These are phyloP conservation scores for Immersiella caudata DNA, from an alignment of 495 filamentous ascomycete species.

Conservation along the genomic window DNA sequence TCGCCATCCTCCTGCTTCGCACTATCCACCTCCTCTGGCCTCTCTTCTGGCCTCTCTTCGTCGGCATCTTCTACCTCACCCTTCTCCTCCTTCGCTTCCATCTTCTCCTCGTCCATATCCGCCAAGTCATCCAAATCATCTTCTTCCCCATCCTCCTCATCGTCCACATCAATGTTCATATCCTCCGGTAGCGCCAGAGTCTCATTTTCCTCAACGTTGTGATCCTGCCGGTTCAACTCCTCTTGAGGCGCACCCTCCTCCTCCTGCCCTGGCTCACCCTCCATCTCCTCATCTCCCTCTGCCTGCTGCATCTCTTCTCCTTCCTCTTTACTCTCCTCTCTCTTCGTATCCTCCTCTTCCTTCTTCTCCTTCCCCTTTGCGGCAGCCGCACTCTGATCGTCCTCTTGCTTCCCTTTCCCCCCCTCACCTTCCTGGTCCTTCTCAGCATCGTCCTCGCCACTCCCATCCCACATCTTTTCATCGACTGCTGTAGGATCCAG, in stretches of 20 bases:
- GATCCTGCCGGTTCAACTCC: slow-evolving; percentile 64
- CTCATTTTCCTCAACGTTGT: slow-evolving; percentile 65
- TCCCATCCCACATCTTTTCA: slow-evolving; percentile 97
- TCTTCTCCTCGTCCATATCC: slow-evolving; percentile 50
- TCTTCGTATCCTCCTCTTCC: slow-evolving; percentile 60
- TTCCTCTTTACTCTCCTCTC: slow-evolving; percentile 55
- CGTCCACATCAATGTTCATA: slow-evolving; percentile 66
- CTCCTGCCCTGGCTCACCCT: slow-evolving; percentile 68
- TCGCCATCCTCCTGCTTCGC: slow-evolving; percentile 31
- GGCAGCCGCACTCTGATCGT: slow-evolving; percentile 64
- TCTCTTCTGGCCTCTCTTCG: slow-evolving; percentile 30
- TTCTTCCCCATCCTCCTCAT: slow-evolving; percentile 48
- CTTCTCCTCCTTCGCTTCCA: slow-evolving; percentile 36
- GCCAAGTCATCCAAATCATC: slow-evolving; percentile 61
- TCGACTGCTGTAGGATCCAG: slow-evolving; percentile 86
- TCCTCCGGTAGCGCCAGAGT: slow-evolving; percentile 68
- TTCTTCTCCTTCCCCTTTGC: slow-evolving; percentile 65
- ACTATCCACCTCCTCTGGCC: slow-evolving; percentile 38
- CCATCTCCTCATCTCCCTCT: slow-evolving; percentile 62
- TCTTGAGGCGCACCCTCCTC: slow-evolving; percentile 74
- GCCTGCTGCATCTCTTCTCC: slow-evolving; percentile 57
- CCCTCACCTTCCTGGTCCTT: slow-evolving; percentile 82
- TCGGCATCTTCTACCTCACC: slow-evolving; percentile 28
- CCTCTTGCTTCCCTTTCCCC: slow-evolving; percentile 62
- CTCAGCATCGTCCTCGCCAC: slow-evolving; percentile 70